phyloP scores from a whole-genome alignment of 495 filamentous ascomycete species.

The Aspergillus kassunensis region DNA sequence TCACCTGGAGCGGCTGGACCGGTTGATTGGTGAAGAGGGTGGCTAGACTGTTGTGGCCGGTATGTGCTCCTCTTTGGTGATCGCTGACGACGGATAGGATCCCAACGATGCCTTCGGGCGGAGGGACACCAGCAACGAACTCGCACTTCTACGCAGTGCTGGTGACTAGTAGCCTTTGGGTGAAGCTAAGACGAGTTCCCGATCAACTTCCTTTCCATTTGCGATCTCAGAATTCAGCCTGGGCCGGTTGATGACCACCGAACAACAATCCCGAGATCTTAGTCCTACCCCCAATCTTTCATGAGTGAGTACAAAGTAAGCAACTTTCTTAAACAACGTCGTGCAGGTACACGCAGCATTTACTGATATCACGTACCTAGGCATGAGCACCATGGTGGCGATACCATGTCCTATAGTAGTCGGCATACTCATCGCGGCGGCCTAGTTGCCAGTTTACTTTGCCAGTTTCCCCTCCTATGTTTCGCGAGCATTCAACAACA shows the following conservation, averaged over 20 bases:
- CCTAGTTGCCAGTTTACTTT: neutral
- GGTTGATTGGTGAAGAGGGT: neutral
- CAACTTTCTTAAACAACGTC: neutral
- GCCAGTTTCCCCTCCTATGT: neutral
- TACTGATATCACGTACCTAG: conserved; percentile 1
- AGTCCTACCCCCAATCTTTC: neutral
- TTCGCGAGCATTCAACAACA: neutral
- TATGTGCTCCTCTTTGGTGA: neutral
- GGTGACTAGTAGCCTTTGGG: conserved; percentile 33
- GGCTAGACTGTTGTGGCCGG: neutral
- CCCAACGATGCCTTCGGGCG: conserved; percentile 1
- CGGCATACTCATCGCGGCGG: neutral
- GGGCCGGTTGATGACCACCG: neutral
- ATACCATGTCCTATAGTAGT: neutral
- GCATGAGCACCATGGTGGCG: neutral
- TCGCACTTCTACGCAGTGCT: conserved; percentile 36
- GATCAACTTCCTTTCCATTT: neutral
- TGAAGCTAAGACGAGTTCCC: conserved; percentile 24
- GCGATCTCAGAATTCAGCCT: neutral
- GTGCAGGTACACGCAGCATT: neutral
- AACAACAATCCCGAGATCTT: neutral
- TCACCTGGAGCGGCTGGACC: neutral
- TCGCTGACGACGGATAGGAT: neutral
- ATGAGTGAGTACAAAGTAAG: neutral
- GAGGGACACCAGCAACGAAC: conserved; percentile 29